Base-by-base conservation (phyloP, 805 yeast species). In the Candida pseudoglaebosa region DNA sequence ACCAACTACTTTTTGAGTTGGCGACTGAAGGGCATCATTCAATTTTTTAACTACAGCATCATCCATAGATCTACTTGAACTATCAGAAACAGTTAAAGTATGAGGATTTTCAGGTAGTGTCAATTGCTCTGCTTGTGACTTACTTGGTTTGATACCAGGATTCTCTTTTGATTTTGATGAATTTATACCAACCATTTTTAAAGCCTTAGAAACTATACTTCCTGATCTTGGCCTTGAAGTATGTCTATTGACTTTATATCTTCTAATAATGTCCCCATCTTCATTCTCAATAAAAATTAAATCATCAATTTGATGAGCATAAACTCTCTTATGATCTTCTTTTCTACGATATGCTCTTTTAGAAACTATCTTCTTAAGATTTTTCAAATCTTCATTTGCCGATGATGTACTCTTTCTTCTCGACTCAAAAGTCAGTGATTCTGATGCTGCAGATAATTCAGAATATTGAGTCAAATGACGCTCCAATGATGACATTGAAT, bases 191-290 rank as follows among this genome's bases (percentile, higher is more conserved):
- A 81, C 80, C 34, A 69, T 67, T 1, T 75, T 64, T 24, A 80
- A 63, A 1, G 83, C 82, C 42, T 64, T 72, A 31, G 51, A 59
- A 5, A 68, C 60, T 34, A 70, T 57, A 3, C 77, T 58, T 2
- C 62, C 56, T 2, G 78, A 65, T 18, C 75, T 58, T 4, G 56
- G 46, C 47, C 73, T 57, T 34, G 38, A 19, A 7, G 9, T 16
- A 47, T 80, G 87, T 3, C 77, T 73, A 50, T 82, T 85, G 37
- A 90, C 80, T 50, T 68, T 75, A 61, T 89, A 91, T 38, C 95
- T 72, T 53, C 96, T 79, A 33, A 93, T 68, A 40, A 93, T 78
- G 50, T 91, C 98, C 46, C 98, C 99, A 9, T 90, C 95, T 32
- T 78, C 86, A 52, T 89, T 85, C 59, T 91, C 99, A 41, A 93